Evolutionary conservation across 495 filamentous ascomycete genomes (phyloP).

Genomic region (Penicillium cinerascens): DNA sequence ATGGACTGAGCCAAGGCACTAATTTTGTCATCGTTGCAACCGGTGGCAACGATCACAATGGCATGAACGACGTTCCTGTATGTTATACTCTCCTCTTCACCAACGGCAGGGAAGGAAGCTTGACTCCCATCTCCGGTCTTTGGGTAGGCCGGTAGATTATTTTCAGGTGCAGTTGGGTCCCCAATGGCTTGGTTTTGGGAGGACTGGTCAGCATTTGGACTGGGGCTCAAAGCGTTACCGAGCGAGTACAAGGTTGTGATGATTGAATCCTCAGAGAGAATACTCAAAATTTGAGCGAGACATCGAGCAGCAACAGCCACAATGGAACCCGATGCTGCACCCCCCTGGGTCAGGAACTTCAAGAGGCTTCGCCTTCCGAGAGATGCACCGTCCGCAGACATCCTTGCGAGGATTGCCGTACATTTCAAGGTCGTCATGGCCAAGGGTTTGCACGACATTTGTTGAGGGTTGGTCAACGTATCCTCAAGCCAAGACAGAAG

Average conservation of each 20-base stretch:
- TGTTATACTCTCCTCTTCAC: conserved; percentile 70
- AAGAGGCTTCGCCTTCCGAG: conserved; percentile 78
- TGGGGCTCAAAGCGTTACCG: conserved; percentile 84
- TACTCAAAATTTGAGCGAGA: conserved; percentile 71
- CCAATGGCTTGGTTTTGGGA: conserved; percentile 27
- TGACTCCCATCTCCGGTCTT: conserved; percentile 67
- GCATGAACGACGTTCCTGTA: conserved; percentile 83
- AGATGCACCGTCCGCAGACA: conserved; percentile 67
- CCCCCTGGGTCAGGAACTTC: conserved; percentile 76
- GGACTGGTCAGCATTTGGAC: conserved; percentile 36
- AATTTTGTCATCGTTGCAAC: conserved; percentile 83
- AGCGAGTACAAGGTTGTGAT: conserved; percentile 94
- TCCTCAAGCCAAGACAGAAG: conserved; percentile 84
- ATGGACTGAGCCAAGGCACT: conserved; percentile 93
- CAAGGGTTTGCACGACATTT: conserved; percentile 74
- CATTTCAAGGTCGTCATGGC: conserved; percentile 74
- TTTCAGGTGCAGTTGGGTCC: conserved; percentile 24
- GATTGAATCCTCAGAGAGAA: conserved; percentile 84
- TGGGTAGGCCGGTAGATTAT: conserved; percentile 42
- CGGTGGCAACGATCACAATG: conserved; percentile 79
- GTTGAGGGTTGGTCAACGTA: conserved; percentile 66
- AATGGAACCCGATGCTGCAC: conserved; percentile 56
- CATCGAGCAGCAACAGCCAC: conserved; percentile 74
- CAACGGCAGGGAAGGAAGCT: conserved; percentile 66
- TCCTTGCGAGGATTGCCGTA: conserved; percentile 73